Conservation (phyloP, 371 early-diverging fungal species). For the Massospora cicadina region DNA sequence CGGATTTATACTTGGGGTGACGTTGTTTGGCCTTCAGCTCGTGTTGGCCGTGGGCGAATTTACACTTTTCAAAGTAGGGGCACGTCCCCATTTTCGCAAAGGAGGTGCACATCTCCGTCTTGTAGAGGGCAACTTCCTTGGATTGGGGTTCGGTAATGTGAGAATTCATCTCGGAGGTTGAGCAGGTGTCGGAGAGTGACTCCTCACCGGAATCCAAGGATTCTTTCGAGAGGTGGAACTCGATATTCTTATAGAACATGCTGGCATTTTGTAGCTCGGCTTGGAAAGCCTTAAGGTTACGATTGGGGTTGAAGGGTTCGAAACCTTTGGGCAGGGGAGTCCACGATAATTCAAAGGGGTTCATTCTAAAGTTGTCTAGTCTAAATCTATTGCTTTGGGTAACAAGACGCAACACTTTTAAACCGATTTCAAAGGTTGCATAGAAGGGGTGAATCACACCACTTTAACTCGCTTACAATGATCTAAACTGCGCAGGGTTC, state of each 20-base stretch:
- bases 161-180: neutral
- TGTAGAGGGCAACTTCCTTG: constrained; percentile 42
- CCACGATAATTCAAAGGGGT: no score
- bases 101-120: constrained; percentile 91
- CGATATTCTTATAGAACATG: neutral
- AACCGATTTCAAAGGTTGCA: no score
- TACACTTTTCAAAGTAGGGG: constrained; percentile 84
- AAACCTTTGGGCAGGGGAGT: no score
- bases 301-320: neutral
- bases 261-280: neutral
- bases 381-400: no score
- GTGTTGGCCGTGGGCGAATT: constrained; percentile 75
- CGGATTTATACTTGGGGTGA: constrained; percentile 90
- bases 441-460: no score
- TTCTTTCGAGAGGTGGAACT: neutral
- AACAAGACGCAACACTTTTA: no score
- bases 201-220: neutral
- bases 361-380: no score
- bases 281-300: neutral
- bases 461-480: no score
- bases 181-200: neutral
- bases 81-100: constrained; percentile 80
- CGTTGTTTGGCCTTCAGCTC: constrained; percentile 71
- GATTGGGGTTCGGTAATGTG: neutral
- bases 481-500: no score